Evolutionary conservation across 2,329 filamentous ascomycete genomes (phyloP), one percentile per base, ranked within the genome.

Genomic region (Beauveria asiatica): DNA sequence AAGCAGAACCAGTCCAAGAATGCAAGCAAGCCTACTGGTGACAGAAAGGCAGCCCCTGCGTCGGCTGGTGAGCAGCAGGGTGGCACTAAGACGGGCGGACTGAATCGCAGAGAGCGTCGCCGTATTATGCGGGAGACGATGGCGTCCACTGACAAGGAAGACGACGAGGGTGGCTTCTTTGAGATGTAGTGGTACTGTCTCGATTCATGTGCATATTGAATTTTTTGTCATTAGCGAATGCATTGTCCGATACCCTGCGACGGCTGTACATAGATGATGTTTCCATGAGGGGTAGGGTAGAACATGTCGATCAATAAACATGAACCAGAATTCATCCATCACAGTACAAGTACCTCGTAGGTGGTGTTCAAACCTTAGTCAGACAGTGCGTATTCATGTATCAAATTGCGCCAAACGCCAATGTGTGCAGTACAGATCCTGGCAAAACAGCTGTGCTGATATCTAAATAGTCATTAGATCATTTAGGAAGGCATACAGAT

Each of bases 81-180:
- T 61, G 65, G 63, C 19, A 64, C 66, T 49, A 65, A 66, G 61
- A 60, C 65, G 27, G 30, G n/a, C 8, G 67, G 64, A 48, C 66
- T 71, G 48, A 77, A 77, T 60, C 67, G 71, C 27, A 70, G 72
- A 60, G 71, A 74, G 62, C 66, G 70, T 60, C 72, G 70, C 55
- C 68, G 68, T 51, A 66, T 70, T 49, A 73, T 73, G 70, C 72
- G 69, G 53, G 67, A 74, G 64, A 61, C 69, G 44, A 63, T 66
- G 67, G 67, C 73, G 59, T 65, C 65, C n/a, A 63, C 68, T n/a
- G 70, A 72, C 23, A 70, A 73, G 46, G 76, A 78, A 25, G 70
- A 73, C 19, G 78, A 76, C 23, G 76, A 78, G 60, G 81, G 77
- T 10, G 80, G 82, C 13, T 87, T 86, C 72, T 86, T 86, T 65